phyloP scores from a whole-genome alignment of 345 rosid genomes.

The Citrus maxima region DNA sequence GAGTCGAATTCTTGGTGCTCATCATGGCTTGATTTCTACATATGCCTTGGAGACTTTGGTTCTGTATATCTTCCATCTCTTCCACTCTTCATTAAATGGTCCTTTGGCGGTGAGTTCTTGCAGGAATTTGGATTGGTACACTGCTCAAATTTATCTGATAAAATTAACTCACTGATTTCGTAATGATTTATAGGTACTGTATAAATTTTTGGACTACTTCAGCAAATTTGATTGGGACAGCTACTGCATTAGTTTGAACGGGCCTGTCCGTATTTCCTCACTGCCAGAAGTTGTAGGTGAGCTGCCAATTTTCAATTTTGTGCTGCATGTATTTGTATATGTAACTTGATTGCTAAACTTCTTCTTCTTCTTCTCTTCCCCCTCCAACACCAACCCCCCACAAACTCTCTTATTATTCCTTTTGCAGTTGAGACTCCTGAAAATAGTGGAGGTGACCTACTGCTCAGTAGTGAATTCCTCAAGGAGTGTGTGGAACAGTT shows the following conservation, averaged over 20 bases:
- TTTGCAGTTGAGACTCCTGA: conserved; percentile 55
- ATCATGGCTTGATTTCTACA: conserved; percentile 82
- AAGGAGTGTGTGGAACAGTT: conserved; percentile 55
- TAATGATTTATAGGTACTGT: conserved; percentile 56
- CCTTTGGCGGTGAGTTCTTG: conserved; percentile 71
- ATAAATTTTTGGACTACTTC: conserved; percentile 85
- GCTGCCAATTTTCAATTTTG: conserved; percentile 7
- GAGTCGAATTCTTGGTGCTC: conserved; percentile 92
- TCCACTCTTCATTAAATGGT: conserved; percentile 65
- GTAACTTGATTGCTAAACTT: not conserved
- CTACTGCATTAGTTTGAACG: conserved; percentile 77
- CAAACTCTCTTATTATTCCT: not conserved
- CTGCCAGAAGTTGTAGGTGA: conserved; percentile 70
- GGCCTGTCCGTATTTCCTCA: conserved; percentile 63
- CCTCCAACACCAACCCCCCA: not conserved
- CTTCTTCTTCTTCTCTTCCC: too few species aligned
- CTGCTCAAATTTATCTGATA: not conserved
- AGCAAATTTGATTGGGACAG: conserved; percentile 98
- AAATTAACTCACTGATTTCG: conserved; percentile 15
- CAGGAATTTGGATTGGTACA: conserved; percentile 10
- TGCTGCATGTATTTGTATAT: not conserved
- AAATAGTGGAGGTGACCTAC: conserved; percentile 49
- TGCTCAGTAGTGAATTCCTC: conserved; percentile 65
- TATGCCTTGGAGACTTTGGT: conserved; percentile 91
- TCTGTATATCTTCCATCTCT: conserved; percentile 74